Conservation (phyloP, 2,329 filamentous ascomycete species). For the Monosporascus sp. region DNA sequence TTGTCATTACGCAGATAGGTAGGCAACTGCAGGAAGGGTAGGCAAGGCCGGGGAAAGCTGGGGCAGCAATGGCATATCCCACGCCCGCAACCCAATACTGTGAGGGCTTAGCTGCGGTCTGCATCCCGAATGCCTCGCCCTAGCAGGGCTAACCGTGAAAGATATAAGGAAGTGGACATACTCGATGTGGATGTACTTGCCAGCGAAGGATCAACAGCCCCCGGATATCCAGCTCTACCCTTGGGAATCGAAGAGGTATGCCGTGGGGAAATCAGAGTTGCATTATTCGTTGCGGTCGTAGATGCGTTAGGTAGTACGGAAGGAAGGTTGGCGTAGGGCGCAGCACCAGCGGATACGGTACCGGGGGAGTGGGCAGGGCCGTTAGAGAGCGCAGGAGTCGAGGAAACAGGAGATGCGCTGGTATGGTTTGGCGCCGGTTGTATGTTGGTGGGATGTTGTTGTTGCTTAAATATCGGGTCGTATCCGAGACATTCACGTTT, state of each 20-base stretch:
- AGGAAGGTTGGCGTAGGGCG: conserved; percentile 22
- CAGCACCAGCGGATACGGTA: conserved; percentile 15
- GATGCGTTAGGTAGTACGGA: conserved; percentile 22
- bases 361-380: conserved; percentile 18
- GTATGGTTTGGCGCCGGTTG: conserved; percentile 60
- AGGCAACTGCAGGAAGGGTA: conserved; percentile 21
- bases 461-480: conserved; percentile 74
- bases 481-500: conserved; percentile 84
- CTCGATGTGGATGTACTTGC: conserved; percentile 38
- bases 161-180: conserved; percentile 30
- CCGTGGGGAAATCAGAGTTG: conserved; percentile 28
- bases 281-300: conserved; percentile 20
- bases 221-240: conserved; percentile 47
- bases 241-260: conserved; percentile 31
- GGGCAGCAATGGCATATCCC: too few relatives aligned
- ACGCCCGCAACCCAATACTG: too few relatives aligned
- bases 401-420: conserved; percentile 19
- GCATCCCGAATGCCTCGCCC: conserved; percentile 33
- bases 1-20: conserved; percentile 10
- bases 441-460: conserved; percentile 59
- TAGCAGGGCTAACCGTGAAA: conserved; percentile 21
- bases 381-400: conserved; percentile 13
- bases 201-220: conserved; percentile 63
- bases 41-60: neutral
- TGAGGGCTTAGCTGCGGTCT: neutral